A percentile compares a stretch with the other conserved stretches of the same genome.
These are phyloP conservation scores for Nicotiana attenuata DNA, from an alignment of 257 asterid genomes.

Conservation along the genomic window DNA sequence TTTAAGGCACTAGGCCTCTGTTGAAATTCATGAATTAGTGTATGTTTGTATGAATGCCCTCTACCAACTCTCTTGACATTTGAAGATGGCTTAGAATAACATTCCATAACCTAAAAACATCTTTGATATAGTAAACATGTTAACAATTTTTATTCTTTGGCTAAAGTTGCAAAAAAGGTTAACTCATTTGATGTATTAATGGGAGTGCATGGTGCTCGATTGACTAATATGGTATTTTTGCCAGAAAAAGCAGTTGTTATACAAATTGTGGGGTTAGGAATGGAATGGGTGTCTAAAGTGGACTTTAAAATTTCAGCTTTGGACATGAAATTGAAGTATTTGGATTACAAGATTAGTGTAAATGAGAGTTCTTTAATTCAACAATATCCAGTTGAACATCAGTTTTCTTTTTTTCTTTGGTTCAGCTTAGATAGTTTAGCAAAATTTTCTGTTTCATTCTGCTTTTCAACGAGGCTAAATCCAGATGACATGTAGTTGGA, in stretches of 20 bases:
- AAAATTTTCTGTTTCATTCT: too few relatives aligned
- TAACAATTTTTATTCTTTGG: neutral
- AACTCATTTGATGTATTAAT: conserved; percentile 53
- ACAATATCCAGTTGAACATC: conserved; percentile 20
- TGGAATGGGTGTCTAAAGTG: conserved; percentile 23
- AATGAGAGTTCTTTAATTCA: conserved; percentile 50
- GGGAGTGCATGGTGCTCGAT: conserved; percentile 79
- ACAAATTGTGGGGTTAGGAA: conserved; percentile 51
- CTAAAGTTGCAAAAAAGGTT: conserved; percentile 18
- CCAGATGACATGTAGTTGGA: too few relatives aligned
- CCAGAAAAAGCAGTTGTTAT: conserved; percentile 52
- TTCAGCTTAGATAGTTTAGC: too few relatives aligned
- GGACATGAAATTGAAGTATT: conserved; percentile 46
- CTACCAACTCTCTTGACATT: too few relatives aligned
- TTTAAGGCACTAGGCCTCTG: too few relatives aligned
- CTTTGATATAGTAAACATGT: too few relatives aligned
- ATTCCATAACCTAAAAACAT: too few relatives aligned
- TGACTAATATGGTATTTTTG: conserved; percentile 63
- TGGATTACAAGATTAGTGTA: conserved; percentile 35
- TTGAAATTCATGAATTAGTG: too few relatives aligned
- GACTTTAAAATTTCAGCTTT: conserved; percentile 27
- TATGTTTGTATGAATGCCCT: too few relatives aligned
- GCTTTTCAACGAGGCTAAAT: too few relatives aligned
- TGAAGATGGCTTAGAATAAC: too few relatives aligned
- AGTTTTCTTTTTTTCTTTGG: too few relatives aligned